Base-by-base conservation (phyloP, 2,329 filamentous ascomycete genomes). In the Fusarium beomiforme region DNA sequence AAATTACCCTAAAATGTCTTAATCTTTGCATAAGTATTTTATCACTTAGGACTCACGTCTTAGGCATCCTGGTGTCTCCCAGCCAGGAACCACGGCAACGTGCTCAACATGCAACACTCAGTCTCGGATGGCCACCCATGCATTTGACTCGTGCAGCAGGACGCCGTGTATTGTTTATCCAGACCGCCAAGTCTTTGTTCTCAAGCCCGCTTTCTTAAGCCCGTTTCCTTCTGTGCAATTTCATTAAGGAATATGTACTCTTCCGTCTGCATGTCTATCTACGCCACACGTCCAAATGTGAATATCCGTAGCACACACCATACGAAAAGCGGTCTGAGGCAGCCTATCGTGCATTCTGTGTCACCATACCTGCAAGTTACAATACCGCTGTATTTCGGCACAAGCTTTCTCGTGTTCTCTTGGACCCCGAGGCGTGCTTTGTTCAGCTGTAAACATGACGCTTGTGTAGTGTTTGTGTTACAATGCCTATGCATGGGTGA, bases 71-170 rank as follows among this genome's bases (percentile, higher is more conserved):
- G 13, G 7, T 13, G 8, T 17, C 33, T 36, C 33, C 16, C 12
- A 17, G 33, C 26, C 33, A 53, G 29, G 34, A 8, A 50, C 41
- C 47, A 34, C 39, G 58, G 54, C 47, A 72, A 70, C 62, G 66
- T 71, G 66, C 70, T 72, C 58, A 64, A 58, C 37, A 70, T 72
- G 62, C 59, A 31, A 71, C 70, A 73, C 47, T 54, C 55, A 41
- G 63, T 76, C 74, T 76, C 72, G 70, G 74, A 46, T 76, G 54
- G 46, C 47, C 49, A 65, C 58, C 62, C 59, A 72, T 64, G 23
- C 41, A 46, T 63, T 37, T 58, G 59, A 66, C 63, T 70, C 63
- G 68, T 29, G 36, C 62, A 65, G 67, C 69, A 63, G 63, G 29
- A 49, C 31, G 64, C 47, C 29, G 69, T 59, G 67, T 33, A 50